Percentiles rank a stretch among this genome's conserved stretches.
phyloP scores from a whole-genome alignment of 2,329 filamentous ascomycete genomes.

The Diaporthe citriasiana region DNA sequence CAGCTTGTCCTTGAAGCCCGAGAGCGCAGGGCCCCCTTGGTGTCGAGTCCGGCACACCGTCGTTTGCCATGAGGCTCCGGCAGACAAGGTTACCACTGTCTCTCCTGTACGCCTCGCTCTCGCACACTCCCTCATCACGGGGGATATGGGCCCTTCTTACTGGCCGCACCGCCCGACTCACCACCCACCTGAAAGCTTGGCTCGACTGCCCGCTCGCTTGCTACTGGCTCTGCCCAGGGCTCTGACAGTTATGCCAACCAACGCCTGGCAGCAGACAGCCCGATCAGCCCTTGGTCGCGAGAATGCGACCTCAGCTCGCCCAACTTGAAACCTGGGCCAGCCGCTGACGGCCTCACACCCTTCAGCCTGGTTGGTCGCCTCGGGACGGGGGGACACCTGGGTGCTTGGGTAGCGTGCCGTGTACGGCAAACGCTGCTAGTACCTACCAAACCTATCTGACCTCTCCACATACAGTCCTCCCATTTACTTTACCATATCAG shows the following conservation, averaged over 20 bases:
- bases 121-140: neutral
- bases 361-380: constrained; percentile 22
- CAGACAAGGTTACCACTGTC: constrained; percentile 23
- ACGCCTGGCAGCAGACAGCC: constrained; percentile 8
- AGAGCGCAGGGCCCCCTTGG: neutral
- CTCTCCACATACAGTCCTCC: constrained; percentile 8
- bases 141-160: neutral
- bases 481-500: constrained; percentile 3
- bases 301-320: constrained; percentile 32
- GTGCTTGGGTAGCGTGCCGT: neutral
- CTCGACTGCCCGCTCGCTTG: constrained; percentile 2
- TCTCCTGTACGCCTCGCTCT: neutral
- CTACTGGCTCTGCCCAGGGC: neutral
- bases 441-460: neutral
- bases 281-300: constrained; percentile 25
- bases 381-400: neutral
- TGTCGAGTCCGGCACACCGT: neutral
- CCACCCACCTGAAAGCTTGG: constrained; percentile 22
- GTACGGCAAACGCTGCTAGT: constrained; percentile 20
- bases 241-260: neutral
- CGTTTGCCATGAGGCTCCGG: constrained; percentile 29
- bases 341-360: constrained; percentile 18
- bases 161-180: neutral
- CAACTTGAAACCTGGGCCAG: constrained; percentile 35
- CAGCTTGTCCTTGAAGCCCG: constrained; percentile 1